Conservation (phyloP, 2,329 filamentous ascomycete genomes). For the Aaosphaeria pasadenensis region DNA sequence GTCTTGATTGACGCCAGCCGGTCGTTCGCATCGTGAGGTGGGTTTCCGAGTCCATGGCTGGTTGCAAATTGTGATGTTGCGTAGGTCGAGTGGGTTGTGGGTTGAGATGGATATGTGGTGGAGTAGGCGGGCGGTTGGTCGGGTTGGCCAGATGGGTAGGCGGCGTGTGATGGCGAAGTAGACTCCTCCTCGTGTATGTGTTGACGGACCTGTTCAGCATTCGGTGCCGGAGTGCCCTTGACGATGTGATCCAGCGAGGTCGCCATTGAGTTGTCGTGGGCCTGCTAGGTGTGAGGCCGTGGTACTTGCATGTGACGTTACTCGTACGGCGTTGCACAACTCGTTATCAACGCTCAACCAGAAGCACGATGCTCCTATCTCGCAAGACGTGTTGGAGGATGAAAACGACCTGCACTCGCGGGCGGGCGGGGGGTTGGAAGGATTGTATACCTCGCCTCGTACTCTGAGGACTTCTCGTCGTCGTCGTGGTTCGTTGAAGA, state of each 20-base stretch:
- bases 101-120: constrained; percentile 11
- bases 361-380: too few relatives aligned
- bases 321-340: too few relatives aligned
- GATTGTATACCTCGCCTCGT: too few relatives aligned
- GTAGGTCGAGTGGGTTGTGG: constrained; percentile 17
- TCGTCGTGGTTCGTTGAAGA: too few relatives aligned
- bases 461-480: too few relatives aligned
- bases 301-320: too few relatives aligned
- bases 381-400: too few relatives aligned
- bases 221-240: constrained; percentile 76
- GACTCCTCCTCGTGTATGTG: background rate
- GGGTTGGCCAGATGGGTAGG: background rate
- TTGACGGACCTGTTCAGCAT: constrained; percentile 44
- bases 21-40: constrained; percentile 35
- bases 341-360: too few relatives aligned
- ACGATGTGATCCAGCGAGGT: constrained; percentile 78
- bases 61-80: constrained; percentile 2
- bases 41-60: constrained; percentile 6
- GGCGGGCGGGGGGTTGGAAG: too few relatives aligned
- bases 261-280: background rate
- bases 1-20: constrained; percentile 37
- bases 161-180: background rate
- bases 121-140: background rate
- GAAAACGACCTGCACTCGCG: too few relatives aligned
- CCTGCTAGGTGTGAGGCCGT: too few relatives aligned